Conservation (phyloP, 768 basidiomycete species). For the Neoboletus subvelutipes region DNA sequence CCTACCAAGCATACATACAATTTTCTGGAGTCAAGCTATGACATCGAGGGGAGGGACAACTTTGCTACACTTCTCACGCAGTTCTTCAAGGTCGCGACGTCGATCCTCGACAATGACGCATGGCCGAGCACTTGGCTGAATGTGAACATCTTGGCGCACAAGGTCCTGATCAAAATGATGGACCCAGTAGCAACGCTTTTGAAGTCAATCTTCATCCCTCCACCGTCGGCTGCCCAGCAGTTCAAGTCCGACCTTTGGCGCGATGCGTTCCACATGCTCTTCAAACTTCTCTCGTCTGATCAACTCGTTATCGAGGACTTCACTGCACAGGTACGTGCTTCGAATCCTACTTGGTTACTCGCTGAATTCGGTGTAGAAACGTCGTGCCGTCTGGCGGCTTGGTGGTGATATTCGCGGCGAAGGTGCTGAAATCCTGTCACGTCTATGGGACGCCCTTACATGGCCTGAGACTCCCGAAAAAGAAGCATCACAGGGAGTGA, state of each 20-base stretch:
- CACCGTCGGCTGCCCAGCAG: constrained; percentile 53
- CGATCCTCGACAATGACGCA: constrained; percentile 83
- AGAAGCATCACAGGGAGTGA: constrained; percentile 62
- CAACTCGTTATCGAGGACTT: constrained; percentile 94
- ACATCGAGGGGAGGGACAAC: constrained; percentile 86
- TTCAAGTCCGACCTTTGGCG: constrained; percentile 83
- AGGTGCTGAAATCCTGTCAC: constrained; percentile 75
- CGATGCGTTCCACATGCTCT: constrained; percentile 75
- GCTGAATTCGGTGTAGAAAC: constrained; percentile 57
- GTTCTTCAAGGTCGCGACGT: constrained; percentile 78
- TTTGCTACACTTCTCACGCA: constrained; percentile 68
- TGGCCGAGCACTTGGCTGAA: constrained; percentile 93
- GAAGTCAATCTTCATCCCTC: constrained; percentile 77
- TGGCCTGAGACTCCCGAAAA: constrained; percentile 62
- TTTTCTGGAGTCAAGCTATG: constrained; percentile 77
- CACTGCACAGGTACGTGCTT: constrained; percentile 71
- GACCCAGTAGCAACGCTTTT: constrained; percentile 78
- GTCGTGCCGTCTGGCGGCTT: constrained; percentile 93
- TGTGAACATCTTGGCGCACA: constrained; percentile 84
- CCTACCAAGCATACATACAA: constrained; percentile 73
- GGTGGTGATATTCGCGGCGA: constrained; percentile 94
- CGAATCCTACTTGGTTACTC: not conserved
- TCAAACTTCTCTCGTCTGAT: constrained; percentile 85
- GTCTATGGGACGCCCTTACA: constrained; percentile 84
- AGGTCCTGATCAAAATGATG: constrained; percentile 84